Evolutionary conservation across 2,329 filamentous ascomycete genomes (phyloP).

Genomic region (Paradendryphiella salina): DNA sequence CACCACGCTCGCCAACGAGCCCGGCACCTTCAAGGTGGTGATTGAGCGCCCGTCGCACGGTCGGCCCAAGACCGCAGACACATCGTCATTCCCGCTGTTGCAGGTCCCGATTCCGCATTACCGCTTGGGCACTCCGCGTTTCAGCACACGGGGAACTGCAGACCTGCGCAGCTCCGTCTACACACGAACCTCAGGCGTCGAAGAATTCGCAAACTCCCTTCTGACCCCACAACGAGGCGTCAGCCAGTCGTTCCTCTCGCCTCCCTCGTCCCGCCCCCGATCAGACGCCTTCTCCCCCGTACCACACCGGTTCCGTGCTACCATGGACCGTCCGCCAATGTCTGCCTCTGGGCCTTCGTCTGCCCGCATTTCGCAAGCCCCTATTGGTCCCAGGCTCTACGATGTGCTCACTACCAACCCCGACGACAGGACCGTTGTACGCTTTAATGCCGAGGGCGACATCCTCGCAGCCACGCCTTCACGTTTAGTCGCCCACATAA

Average conservation of each 20-base stretch:
- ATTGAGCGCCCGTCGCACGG: conserved; percentile 70
- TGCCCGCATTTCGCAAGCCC: conserved; percentile 43
- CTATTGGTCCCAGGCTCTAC: conserved; percentile 70
- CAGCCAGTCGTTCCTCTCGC: conserved; percentile 41
- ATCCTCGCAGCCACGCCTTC: conserved; percentile 90
- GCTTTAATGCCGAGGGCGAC: conserved; percentile 73
- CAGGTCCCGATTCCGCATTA: conserved; percentile 82
- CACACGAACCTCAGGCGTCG: conserved; percentile 65
- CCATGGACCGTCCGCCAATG: conserved; percentile 43
- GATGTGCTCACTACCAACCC: conserved; percentile 79
- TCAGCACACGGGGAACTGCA: conserved; percentile 74
- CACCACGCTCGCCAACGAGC: conserved; percentile 57
- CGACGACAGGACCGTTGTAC: conserved; percentile 79
- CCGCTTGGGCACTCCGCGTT: conserved; percentile 78
- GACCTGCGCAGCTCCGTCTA: conserved; percentile 81
- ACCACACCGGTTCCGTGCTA: conserved; percentile 39
- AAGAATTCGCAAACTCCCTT: conserved; percentile 68
- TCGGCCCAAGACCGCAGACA: conserved; percentile 66
- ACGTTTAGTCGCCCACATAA: conserved; percentile 92
- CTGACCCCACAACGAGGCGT: conserved; percentile 49
- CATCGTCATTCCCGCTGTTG: conserved; percentile 59
- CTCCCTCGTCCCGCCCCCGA: conserved; percentile 39
- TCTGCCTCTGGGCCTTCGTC: conserved; percentile 42
- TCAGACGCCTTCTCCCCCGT: conserved; percentile 46
- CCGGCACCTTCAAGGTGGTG: conserved; percentile 75